A percentile compares a stretch with the other conserved stretches of the same genome.
Evolutionary conservation across 139 green algal species (phyloP).

Genomic region (Haematococcus lacustris): DNA sequence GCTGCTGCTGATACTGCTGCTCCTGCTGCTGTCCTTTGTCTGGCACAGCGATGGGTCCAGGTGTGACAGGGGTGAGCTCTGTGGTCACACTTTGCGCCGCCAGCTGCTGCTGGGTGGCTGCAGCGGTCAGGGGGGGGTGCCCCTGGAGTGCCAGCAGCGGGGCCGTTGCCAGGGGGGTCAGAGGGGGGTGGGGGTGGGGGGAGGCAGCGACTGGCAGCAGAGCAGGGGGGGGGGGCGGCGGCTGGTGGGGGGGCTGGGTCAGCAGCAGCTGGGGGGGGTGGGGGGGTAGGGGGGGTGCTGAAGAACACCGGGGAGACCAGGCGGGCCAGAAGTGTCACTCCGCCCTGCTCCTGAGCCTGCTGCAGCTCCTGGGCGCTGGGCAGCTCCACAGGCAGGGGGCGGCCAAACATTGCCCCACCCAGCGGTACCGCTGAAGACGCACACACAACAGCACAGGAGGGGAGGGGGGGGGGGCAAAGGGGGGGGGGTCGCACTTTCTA

Average conservation of each 20-base stretch:
- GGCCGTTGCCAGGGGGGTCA: not conserved
- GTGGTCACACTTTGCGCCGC: too few relatives aligned
- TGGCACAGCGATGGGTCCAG: too few relatives aligned
- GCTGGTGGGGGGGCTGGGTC: too few relatives aligned
- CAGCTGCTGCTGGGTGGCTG: too few relatives aligned
- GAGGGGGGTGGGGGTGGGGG: too few relatives aligned
- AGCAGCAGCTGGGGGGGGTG: not conserved
- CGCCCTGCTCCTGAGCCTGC: slow-evolving; percentile 3
- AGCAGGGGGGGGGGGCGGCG: too few relatives aligned
- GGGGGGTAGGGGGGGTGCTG: slow-evolving; percentile 30
- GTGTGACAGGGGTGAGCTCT: too few relatives aligned
- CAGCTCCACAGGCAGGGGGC: slow-evolving; percentile 65
- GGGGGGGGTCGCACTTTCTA: not conserved
- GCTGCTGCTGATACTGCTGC: too few relatives aligned
- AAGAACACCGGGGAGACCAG: slow-evolving; percentile 79
- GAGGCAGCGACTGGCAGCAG: too few relatives aligned
- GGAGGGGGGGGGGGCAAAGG: not conserved
- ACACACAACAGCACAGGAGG: not conserved
- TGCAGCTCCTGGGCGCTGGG: slow-evolving; percentile 45
- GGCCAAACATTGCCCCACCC: slow-evolving; percentile 52
- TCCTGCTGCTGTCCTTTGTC: too few relatives aligned
- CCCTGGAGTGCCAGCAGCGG: not conserved
- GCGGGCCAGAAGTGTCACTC: slow-evolving; percentile 12
- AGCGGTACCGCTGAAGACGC: not conserved
- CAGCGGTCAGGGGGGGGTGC: not conserved